phyloP scores from a whole-genome alignment of 176 grass and related monocot genomes.

The Olyra latifolia region DNA sequence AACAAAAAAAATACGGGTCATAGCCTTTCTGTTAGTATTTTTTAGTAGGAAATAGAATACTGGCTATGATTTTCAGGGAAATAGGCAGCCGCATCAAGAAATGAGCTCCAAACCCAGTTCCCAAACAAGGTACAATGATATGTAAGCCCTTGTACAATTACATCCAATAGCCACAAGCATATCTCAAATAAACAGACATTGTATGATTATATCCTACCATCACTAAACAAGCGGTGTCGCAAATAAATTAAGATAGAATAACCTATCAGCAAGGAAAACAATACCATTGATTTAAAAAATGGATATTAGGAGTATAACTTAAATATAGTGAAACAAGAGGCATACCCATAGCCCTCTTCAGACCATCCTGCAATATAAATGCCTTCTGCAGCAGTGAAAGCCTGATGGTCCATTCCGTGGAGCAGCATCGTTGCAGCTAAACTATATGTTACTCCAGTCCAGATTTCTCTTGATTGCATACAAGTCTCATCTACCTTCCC shows the following conservation, averaged over 20 bases:
- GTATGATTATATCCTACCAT: background rate
- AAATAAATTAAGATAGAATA: constrained; percentile 8
- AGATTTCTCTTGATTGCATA: constrained; percentile 98
- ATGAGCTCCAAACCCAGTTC: background rate
- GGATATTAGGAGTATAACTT: background rate
- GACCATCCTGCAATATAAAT: constrained; percentile 88
- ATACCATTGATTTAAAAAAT: constrained; percentile 5
- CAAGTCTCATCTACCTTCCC: constrained; percentile 95
- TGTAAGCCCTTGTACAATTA: background rate
- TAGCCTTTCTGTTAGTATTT: background rate
- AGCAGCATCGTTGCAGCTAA: constrained; percentile 86
- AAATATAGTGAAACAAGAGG: constrained; percentile 27
- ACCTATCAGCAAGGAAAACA: constrained; percentile 26
- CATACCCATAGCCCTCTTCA: constrained; percentile 91
- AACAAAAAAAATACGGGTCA: background rate
- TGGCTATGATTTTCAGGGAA: background rate
- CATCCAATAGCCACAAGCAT: background rate
- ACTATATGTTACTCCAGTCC: constrained; percentile 93
- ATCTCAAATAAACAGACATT: constrained; percentile 9
- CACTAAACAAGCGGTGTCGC: background rate
- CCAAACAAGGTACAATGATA: background rate
- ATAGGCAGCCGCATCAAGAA: background rate
- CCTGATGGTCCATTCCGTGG: constrained; percentile 93
- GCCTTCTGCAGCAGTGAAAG: constrained; percentile 85
- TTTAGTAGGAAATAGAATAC: background rate